Conservation (phyloP, 768 basidiomycete species). For the Termitomyces bulborhizus region DNA sequence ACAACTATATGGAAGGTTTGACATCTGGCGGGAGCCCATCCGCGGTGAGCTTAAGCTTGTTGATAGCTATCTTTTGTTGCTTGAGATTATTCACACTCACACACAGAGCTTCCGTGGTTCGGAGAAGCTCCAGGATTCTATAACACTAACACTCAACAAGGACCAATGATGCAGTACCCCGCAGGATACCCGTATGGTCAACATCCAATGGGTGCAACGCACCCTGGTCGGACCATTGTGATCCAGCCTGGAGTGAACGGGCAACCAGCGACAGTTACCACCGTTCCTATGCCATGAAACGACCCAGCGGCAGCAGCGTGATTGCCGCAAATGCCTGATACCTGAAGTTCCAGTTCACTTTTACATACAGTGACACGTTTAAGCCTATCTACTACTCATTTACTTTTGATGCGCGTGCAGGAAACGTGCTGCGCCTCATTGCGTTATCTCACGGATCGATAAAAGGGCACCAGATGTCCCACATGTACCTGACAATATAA, state of each 20-base stretch:
- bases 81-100: neutral
- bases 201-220: conserved; percentile 33
- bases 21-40: conserved; percentile 57
- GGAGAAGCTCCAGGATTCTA: conserved; percentile 64
- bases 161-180: conserved; percentile 20
- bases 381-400: conserved; percentile 2
- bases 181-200: conserved; percentile 23
- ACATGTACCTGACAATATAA: neutral
- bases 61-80: neutral
- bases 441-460: conserved; percentile 4
- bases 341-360: neutral
- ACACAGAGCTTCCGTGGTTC: conserved; percentile 68
- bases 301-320: neutral
- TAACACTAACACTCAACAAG: conserved; percentile 34
- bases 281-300: conserved; percentile 37
- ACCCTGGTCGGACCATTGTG: conserved; percentile 56
- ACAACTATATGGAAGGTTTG: conserved; percentile 43
- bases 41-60: conserved; percentile 28
- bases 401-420: conserved; percentile 11
- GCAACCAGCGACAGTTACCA: conserved; percentile 52
- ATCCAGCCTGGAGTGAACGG: conserved; percentile 65
- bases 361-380: neutral
- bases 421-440: conserved; percentile 13
- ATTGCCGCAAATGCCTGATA: neutral
- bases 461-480: conserved; percentile 1